Conservation (phyloP, 257 asterid species). For the Primulina huaijiensis region DNA sequence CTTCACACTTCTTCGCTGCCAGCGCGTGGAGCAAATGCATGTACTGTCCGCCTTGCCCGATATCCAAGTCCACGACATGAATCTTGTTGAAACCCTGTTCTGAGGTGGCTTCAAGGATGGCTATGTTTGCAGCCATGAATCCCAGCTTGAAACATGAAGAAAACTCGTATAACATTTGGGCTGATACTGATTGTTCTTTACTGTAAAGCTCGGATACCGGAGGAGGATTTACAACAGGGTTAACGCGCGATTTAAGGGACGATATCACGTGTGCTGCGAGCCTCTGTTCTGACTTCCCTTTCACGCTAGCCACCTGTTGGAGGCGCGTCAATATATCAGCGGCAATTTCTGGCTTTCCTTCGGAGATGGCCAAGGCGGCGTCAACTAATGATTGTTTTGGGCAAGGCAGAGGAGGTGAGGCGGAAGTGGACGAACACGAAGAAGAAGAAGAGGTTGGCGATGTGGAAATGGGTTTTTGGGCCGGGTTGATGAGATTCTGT, state of each 20-base stretch:
- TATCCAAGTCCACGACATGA: constrained; percentile 74
- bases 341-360: constrained; percentile 53
- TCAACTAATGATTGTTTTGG: constrained; percentile 53
- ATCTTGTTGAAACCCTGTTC: constrained; percentile 42
- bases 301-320: constrained; percentile 43
- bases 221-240: constrained; percentile 40
- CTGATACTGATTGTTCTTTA: constrained; percentile 43
- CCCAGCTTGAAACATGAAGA: constrained; percentile 87
- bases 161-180: constrained; percentile 50
- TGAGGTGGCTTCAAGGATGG: constrained; percentile 58
- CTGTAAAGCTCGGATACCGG: constrained; percentile 35
- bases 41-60: constrained; percentile 75
- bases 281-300: constrained; percentile 64
- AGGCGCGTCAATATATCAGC: constrained; percentile 81
- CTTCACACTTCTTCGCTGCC: constrained; percentile 37
- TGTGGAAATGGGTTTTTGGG: constrained; percentile 43
- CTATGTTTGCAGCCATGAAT: constrained; percentile 83
- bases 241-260: constrained; percentile 52
- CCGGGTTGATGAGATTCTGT: constrained; percentile 45
- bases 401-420: constrained; percentile 51
- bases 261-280: constrained; percentile 38
- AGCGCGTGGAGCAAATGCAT: constrained; percentile 78
- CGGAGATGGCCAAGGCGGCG: constrained; percentile 56
- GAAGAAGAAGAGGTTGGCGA: constrained; percentile 80
- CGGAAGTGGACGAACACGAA: constrained; percentile 64